Evolutionary conservation across 208 protist species (phyloP).

Genomic region (Trypanosoma lewisi): DNA sequence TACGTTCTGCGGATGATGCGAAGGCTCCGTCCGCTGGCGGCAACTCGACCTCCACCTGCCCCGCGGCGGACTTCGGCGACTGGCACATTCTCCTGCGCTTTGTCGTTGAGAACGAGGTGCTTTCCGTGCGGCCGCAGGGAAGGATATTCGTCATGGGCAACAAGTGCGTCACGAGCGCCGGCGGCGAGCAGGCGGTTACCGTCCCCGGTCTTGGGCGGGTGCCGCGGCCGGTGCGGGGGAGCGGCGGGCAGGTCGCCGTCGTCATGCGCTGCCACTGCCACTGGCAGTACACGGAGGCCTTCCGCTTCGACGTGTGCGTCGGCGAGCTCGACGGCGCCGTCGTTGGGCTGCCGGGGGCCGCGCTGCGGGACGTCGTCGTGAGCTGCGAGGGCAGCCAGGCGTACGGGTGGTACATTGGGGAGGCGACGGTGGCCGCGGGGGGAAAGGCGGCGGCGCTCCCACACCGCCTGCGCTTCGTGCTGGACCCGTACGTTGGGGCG

Average conservation of each 20-base stretch:
- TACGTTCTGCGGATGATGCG: conserved; percentile 40
- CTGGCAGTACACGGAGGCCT: conserved; percentile 32
- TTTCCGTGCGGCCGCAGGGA: conserved; percentile 66
- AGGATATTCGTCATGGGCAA: conserved; percentile 77
- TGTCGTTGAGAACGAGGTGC: conserved; percentile 73
- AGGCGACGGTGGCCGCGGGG: conserved; percentile 36
- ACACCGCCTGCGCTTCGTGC: conserved; percentile 65
- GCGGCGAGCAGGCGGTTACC: conserved; percentile 41
- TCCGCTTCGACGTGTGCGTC: conserved; percentile 78
- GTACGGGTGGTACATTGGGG: conserved; percentile 82
- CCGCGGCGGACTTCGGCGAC: conserved; percentile 62
- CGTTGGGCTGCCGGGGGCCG: conserved; percentile 45
- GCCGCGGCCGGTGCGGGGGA: conserved; percentile 58
- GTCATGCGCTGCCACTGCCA: conserved; percentile 24
- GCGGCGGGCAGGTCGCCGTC: conserved; percentile 42
- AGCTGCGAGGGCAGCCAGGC: conserved; percentile 70
- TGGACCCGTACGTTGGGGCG: conserved; percentile 63
- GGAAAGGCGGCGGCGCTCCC: conserved; percentile 36
- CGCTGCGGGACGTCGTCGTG: conserved; percentile 65
- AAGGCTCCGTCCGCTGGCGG: neutral
- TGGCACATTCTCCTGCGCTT: conserved; percentile 85
- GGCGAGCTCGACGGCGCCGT: conserved; percentile 63
- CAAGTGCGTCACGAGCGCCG: conserved; percentile 37
- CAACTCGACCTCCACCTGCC: conserved; percentile 19
- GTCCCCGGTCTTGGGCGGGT: conserved; percentile 63